These are phyloP conservation scores for Beauveria rudraprayagi DNA, from an alignment of 2,329 filamentous ascomycete genomes.

Conservation along the genomic window DNA sequence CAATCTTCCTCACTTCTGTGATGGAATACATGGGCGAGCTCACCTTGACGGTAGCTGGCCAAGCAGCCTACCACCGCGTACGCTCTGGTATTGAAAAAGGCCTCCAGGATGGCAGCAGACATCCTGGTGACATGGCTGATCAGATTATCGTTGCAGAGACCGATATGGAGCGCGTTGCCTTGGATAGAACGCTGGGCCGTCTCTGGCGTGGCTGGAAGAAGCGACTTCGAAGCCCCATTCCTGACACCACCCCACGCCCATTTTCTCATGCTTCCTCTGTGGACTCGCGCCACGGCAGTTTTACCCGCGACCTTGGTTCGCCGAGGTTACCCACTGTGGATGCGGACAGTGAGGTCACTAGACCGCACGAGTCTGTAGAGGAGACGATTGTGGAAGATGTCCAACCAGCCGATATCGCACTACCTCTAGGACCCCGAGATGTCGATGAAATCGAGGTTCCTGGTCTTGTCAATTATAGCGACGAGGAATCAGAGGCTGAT, in stretches of 20 bases:
- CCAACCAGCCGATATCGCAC: conserved; percentile 44
- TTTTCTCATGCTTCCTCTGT: conserved; percentile 39
- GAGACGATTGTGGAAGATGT: conserved; percentile 20
- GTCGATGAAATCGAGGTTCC: conserved; percentile 75
- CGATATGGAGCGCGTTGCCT: conserved; percentile 87
- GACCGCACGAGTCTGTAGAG: conserved; percentile 15
- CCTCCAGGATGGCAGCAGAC: conserved; percentile 42
- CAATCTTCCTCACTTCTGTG: conserved; percentile 92
- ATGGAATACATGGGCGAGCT: conserved; percentile 92
- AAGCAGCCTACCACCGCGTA: conserved; percentile 68
- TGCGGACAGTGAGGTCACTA: conserved; percentile 5
- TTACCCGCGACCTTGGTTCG: conserved; percentile 30
- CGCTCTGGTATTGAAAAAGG: conserved; percentile 51
- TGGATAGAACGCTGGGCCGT: conserved; percentile 80
- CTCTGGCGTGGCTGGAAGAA: conserved; percentile 97
- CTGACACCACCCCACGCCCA: conserved; percentile 39
- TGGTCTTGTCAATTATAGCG: conserved; percentile 53
- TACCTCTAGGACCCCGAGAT: conserved; percentile 60
- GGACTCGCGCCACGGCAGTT: conserved; percentile 26
- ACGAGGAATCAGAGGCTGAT: conserved; percentile 49
- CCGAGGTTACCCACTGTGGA: conserved; percentile 16
- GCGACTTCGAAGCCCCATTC: conserved; percentile 54
- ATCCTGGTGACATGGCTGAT: conserved; percentile 45
- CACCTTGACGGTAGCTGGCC: conserved; percentile 75
- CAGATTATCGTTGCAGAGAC: conserved; percentile 77